Base-by-base conservation (phyloP, 768 basidiomycete genomes). In the Crassisporium funariophilum region DNA sequence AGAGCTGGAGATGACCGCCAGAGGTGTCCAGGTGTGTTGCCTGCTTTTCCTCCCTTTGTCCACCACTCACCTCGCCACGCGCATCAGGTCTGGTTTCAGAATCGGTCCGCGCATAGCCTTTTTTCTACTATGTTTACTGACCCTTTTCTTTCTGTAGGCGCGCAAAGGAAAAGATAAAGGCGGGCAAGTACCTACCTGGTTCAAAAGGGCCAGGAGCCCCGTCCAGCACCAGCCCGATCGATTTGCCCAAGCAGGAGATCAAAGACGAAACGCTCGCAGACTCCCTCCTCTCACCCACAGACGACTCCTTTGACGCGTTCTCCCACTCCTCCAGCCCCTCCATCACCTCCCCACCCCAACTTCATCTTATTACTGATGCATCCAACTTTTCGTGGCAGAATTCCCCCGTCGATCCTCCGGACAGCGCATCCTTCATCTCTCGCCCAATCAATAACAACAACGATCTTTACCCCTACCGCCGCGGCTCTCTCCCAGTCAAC, bases 1-100 rank as follows among this genome's bases (percentile, higher is more conserved):
- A 8, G 78, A 92, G 69, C 81, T 98, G 47, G 85, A 84, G 52
- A 98, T 98, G 95, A 88, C 90, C 8, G 83, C 92, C 16, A 75
- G 95, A 50, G 92, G 91, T n/a, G 90, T 98, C 2, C 95, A 98
- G 79, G 95, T 95, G 47, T 38, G 75, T 81, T 33, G 12, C 47
- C 24, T 43, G 35, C 16, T 35, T 21, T 33, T 37, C 17, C 33
- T 19, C 49, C 25, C 44, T 44, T 44, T 35, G 16, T 23, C 13
- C 21, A 31, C 46, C 40, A 41, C 46, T 41, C 57, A 17, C 21
- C 42, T 47, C 22, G 40, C 50, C 55, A 54, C 59, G 60, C 57
- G 56, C 49, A 41, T 15, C 45, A 95, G 82, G 95, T 91, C 19
- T 91, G 89, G 90, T 92, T 92, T 66, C 90, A 93, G 69, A 93